phyloP scores from a whole-genome alignment of 371 early-diverging fungal genomes.

The Batkoa obscura region DNA sequence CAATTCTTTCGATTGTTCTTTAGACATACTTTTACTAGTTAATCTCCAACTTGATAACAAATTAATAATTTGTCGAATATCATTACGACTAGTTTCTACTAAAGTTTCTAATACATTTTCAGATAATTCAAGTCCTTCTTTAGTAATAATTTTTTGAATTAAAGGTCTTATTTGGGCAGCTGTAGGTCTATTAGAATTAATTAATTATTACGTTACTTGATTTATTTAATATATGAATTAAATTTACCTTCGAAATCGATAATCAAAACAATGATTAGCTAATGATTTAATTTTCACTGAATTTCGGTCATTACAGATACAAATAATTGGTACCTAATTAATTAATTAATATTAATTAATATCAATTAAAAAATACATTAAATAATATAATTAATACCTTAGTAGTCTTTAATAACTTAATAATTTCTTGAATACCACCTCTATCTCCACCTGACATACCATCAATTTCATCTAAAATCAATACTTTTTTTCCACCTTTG shows the following conservation, averaged over 20 bases:
- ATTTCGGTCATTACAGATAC: conserved; percentile 96
- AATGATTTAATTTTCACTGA: conserved; percentile 82
- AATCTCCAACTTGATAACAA: conserved; percentile 77
- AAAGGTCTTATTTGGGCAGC: conserved; percentile 47
- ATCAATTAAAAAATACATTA: background rate
- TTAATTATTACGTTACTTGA: background rate
- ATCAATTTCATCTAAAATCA: conserved; percentile 99
- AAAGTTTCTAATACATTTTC: conserved; percentile 78
- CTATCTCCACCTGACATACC: conserved; percentile 99
- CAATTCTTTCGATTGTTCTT: conserved; percentile 58
- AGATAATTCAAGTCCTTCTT: too few species aligned
- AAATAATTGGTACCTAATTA: conserved; percentile 85
- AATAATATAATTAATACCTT: conserved; percentile 22
- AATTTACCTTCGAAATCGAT: conserved; percentile 57
- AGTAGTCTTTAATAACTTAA: conserved; percentile 75
- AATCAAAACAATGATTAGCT: conserved; percentile 73
- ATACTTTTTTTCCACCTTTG: too few species aligned
- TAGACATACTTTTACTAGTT: conserved; percentile 38
- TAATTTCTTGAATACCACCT: conserved; percentile 90
- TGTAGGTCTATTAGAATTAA: conserved; percentile 16
- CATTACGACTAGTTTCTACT: conserved; percentile 65
- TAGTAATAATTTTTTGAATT: conserved; percentile 69
- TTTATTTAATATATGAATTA: background rate
- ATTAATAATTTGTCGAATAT: conserved; percentile 98
- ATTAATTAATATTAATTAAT: background rate